A percentile compares a stretch with the other conserved stretches of the same genome.
Evolutionary conservation across 1,284 basidiomycete genomes (phyloP).

Genomic region (Termitomyces sp.): DNA sequence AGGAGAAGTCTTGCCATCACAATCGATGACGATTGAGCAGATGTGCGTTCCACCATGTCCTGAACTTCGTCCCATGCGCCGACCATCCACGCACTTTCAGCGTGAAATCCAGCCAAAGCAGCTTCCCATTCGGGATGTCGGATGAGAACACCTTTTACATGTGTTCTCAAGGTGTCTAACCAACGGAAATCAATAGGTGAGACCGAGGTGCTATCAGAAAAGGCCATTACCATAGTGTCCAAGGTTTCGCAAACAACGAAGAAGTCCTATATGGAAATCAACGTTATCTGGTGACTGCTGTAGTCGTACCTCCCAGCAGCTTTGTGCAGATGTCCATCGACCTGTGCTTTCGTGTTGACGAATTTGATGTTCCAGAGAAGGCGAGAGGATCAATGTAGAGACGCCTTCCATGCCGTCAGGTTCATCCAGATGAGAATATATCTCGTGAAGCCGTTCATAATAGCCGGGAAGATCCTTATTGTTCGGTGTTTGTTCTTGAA

Average conservation of each 20-base stretch:
- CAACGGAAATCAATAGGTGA: neutral
- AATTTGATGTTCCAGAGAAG: slow-evolving; percentile 94
- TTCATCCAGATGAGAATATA: slow-evolving; percentile 95
- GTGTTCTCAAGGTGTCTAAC: slow-evolving; percentile 90
- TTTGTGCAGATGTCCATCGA: slow-evolving; percentile 97
- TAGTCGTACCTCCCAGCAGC: slow-evolving; percentile 98
- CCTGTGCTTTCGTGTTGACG: slow-evolving; percentile 98
- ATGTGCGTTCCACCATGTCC: slow-evolving; percentile 48
- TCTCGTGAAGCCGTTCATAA: slow-evolving; percentile 92
- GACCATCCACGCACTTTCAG: slow-evolving; percentile 94
- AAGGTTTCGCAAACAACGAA: slow-evolving; percentile 89
- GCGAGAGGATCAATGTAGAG: slow-evolving; percentile 84
- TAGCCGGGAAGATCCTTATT: slow-evolving; percentile 64
- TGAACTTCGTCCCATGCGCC: slow-evolving; percentile 88
- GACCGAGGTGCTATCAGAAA: neutral
- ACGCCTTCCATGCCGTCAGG: slow-evolving; percentile 99
- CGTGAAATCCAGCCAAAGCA: slow-evolving; percentile 78
- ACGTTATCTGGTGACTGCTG: slow-evolving; percentile 89
- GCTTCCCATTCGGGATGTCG: slow-evolving; percentile 83
- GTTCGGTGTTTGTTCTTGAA: slow-evolving; percentile 42
- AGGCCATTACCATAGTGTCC: slow-evolving; percentile 88
- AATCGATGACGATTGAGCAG: slow-evolving; percentile 55
- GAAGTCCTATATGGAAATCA: slow-evolving; percentile 83
- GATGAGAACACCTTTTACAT: slow-evolving; percentile 88
- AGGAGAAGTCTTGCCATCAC: slow-evolving; percentile 82